Percentiles rank a stretch among this genome's conserved stretches.
Conservation (phyloP, 306 rosid genomes). For the Prunus mongolica region DNA sequence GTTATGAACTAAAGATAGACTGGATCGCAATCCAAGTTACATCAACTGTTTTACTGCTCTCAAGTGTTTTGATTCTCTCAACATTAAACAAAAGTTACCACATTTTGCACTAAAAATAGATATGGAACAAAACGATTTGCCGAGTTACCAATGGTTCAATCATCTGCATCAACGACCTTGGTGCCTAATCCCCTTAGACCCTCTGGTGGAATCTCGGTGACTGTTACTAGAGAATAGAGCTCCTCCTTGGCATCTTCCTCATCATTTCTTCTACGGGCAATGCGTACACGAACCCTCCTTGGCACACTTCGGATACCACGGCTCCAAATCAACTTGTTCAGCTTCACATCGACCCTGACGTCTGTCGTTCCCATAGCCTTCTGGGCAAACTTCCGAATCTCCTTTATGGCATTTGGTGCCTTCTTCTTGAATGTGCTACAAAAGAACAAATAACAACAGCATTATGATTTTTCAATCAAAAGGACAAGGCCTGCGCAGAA, state of each 20-base stretch:
- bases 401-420: constrained; percentile 43
- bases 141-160: constrained; percentile 14
- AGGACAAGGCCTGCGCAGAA: neutral
- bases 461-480: no score
- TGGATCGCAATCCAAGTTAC: neutral
- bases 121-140: neutral
- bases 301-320: constrained; percentile 32
- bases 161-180: constrained; percentile 32
- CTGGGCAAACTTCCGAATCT: constrained; percentile 36
- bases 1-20: neutral
- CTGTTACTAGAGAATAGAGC: constrained; percentile 31
- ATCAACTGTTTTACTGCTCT: neutral
- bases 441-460: neutral
- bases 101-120: neutral
- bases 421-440: constrained; percentile 43
- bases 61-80: neutral
- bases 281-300: constrained; percentile 23
- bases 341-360: constrained; percentile 32
- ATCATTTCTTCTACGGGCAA: constrained; percentile 31
- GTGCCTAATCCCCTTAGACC: constrained; percentile 37
- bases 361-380: constrained; percentile 32
- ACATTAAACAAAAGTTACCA: neutral
- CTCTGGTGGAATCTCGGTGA: constrained; percentile 20
- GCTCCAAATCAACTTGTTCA: constrained; percentile 35
- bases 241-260: constrained; percentile 38